These are phyloP conservation scores for Lasiosphaeriaceae sp. DNA, from an alignment of 495 filamentous ascomycete genomes.

Conservation along the genomic window DNA sequence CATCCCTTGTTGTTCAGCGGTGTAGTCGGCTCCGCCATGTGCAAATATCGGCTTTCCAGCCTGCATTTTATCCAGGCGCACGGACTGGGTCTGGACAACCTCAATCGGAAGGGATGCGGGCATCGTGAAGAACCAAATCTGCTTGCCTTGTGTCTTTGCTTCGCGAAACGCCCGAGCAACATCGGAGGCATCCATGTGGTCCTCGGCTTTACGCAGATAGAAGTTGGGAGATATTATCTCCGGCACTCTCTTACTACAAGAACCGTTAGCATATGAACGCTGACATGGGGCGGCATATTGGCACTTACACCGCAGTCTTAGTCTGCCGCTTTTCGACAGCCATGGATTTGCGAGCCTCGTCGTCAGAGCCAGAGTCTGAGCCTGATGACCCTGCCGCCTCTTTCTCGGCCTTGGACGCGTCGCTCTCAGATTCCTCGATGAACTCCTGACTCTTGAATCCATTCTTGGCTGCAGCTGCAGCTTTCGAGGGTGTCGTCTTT, in stretches of 20 bases:
- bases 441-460: constrained; percentile 17
- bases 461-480: not conserved
- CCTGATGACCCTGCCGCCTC: constrained; percentile 1
- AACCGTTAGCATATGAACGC: constrained; percentile 13
- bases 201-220: constrained; percentile 28
- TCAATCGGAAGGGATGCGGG: constrained; percentile 47
- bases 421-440: constrained; percentile 25
- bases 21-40: constrained; percentile 40
- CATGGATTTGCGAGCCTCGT: constrained; percentile 18
- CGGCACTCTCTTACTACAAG: constrained; percentile 6
- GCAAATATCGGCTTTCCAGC: constrained; percentile 34
- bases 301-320: constrained; percentile 19
- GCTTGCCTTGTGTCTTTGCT: constrained; percentile 44
- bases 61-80: constrained; percentile 35
- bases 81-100: constrained; percentile 42
- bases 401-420: constrained; percentile 3
- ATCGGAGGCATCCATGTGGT: constrained; percentile 31
- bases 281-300: too few species aligned
- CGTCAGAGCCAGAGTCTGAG: constrained; percentile 21
- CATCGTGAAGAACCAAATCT: constrained; percentile 50
- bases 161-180: constrained; percentile 37
- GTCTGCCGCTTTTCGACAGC: constrained; percentile 26
- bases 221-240: constrained; percentile 27
- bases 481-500: not conserved
- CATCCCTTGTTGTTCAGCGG: constrained; percentile 29